phyloP scores from a whole-genome alignment of 495 filamentous ascomycete species.

The Neurospora cerealis region DNA sequence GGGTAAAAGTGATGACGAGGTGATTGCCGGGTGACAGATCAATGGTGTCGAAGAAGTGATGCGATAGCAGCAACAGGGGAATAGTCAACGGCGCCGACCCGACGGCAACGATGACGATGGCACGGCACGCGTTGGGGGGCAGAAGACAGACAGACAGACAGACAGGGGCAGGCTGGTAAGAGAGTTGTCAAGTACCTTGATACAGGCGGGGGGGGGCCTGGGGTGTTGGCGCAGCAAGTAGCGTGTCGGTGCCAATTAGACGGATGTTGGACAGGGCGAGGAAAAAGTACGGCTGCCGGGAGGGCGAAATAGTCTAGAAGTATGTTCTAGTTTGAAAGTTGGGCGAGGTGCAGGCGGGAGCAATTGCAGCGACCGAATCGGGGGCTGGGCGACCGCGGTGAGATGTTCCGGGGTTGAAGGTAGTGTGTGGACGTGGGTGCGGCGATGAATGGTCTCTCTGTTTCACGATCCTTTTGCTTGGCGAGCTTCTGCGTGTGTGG shows the following conservation, averaged over 20 bases:
- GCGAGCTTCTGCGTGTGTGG: not conserved
- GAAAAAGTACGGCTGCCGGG: not conserved
- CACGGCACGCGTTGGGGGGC: not conserved
- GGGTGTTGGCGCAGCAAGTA: not conserved
- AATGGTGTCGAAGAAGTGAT: not conserved
- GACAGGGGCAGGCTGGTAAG: not conserved
- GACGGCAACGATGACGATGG: not conserved
- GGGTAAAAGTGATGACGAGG: not conserved
- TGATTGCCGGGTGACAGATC: not conserved
- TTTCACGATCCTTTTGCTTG: not conserved
- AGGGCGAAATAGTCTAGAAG: not conserved
- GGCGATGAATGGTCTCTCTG: not conserved
- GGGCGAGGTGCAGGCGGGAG: not conserved
- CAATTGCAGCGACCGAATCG: conserved; percentile 3
- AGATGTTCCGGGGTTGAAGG: not conserved
- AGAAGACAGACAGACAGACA: not conserved
- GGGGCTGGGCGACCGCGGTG: conserved; percentile 5
- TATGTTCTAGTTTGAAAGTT: not conserved
- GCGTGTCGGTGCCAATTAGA: not conserved
- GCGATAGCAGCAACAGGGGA: not conserved
- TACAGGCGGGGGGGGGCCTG: not conserved
- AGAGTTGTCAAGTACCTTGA: not conserved
- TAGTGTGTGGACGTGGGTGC: not conserved
- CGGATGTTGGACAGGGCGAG: not conserved
- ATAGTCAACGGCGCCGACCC: not conserved